Percentiles rank a stretch among this genome's conserved stretches.
Conservation (phyloP, 1,284 basidiomycete species). For the Takashimella tepidaria region DNA sequence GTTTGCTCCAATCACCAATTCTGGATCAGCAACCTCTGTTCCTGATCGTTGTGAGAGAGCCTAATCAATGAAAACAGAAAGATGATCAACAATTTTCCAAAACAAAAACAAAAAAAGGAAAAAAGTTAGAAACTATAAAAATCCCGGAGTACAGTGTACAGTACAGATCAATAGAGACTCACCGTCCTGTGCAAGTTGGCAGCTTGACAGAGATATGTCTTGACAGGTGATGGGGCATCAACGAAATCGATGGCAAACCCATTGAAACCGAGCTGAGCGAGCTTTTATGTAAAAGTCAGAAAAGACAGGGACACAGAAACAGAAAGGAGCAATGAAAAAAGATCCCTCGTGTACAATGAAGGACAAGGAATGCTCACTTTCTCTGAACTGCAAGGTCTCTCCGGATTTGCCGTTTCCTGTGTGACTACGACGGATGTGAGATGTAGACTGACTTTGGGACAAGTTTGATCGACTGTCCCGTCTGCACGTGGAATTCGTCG, state of each 20-base stretch:
- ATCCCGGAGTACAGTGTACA: too few relatives aligned
- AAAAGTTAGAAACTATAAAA: too few relatives aligned
- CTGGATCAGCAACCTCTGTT: slow-evolving; percentile 13
- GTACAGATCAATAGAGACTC: too few relatives aligned
- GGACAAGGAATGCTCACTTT: too few relatives aligned
- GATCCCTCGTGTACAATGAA: too few relatives aligned
- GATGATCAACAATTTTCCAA: too few relatives aligned
- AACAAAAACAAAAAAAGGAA: too few relatives aligned
- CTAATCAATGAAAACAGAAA: slow-evolving; percentile 11
- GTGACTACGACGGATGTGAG: slow-evolving; percentile 27
- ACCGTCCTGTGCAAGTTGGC: slow-evolving; percentile 67
- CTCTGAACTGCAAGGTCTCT: slow-evolving; percentile 18
- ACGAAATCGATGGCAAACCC: slow-evolving; percentile 74
- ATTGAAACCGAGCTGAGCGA: slow-evolving; percentile 65
- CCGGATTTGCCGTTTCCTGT: slow-evolving; percentile 22
- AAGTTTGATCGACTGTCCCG: neutral
- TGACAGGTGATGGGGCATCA: slow-evolving; percentile 49
- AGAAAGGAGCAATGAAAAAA: too few relatives aligned
- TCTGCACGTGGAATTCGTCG: slow-evolving; percentile 42
- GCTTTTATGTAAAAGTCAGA: slow-evolving; percentile 54
- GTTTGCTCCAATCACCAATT: slow-evolving; percentile 13
- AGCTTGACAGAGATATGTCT: slow-evolving; percentile 54
- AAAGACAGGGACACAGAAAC: too few relatives aligned
- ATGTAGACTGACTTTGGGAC: slow-evolving; percentile 18
- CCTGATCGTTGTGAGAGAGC: slow-evolving; percentile 30